A percentile compares a stretch with the other conserved stretches of the same genome.
phyloP scores from a whole-genome alignment of 768 basidiomycete genomes.

The Russula sp. region DNA sequence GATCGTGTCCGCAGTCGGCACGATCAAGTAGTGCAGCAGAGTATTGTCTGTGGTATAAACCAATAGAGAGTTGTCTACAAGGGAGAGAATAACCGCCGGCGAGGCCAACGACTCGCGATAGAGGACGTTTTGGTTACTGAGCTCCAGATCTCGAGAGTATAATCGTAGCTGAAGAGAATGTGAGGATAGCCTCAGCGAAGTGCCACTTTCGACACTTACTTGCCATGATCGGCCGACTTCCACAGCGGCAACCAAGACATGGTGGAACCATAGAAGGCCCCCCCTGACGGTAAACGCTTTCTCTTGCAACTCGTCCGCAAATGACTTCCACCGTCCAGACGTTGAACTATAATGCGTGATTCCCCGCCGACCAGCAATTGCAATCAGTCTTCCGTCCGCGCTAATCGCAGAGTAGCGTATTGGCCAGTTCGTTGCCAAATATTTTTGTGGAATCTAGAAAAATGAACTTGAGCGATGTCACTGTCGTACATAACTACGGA shows the following conservation, averaged over 20 bases:
- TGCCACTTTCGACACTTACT: conserved; percentile 36
- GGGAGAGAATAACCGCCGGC: conserved; percentile 78
- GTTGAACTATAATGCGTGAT: conserved; percentile 90
- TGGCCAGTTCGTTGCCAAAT: conserved; percentile 89
- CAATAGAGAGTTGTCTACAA: conserved; percentile 91
- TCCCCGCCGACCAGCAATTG: conserved; percentile 86
- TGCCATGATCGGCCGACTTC: conserved; percentile 77
- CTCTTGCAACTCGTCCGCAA: conserved; percentile 76
- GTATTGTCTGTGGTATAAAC: conserved; percentile 95
- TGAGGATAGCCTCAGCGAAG: conserved; percentile 10
- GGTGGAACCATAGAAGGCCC: conserved; percentile 94
- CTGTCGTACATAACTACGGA: neutral
- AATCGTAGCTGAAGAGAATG: conserved; percentile 63
- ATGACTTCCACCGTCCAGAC: conserved; percentile 93
- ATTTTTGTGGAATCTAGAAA: conserved; percentile 76
- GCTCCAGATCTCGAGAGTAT: conserved; percentile 88
- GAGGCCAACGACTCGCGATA: conserved; percentile 72
- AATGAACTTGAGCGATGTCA: conserved; percentile 4
- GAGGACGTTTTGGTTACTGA: conserved; percentile 76
- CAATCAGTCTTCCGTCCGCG: conserved; percentile 84
- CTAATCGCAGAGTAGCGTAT: conserved; percentile 89
- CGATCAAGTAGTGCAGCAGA: conserved; percentile 84
- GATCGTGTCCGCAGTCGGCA: conserved; percentile 77
- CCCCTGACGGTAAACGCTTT: conserved; percentile 83
- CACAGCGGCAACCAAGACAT: conserved; percentile 86